A percentile compares a stretch with the other conserved stretches of the same genome.
Conservation (phyloP, 306 rosid genomes). For the Vicia faba region DNA sequence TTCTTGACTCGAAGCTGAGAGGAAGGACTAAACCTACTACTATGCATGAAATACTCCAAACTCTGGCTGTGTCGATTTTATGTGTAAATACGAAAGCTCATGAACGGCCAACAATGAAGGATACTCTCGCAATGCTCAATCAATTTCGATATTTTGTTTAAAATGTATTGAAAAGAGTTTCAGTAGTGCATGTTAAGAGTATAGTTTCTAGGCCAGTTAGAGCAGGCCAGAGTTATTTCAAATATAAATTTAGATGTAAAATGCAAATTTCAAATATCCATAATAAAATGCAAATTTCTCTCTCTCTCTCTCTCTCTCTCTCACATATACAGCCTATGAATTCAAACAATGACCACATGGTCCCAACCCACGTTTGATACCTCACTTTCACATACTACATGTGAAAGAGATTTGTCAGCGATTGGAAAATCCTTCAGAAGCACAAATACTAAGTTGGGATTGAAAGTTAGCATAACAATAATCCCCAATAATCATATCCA, state of each 20-base stretch:
- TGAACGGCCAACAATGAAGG: constrained; percentile 87
- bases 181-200: constrained; percentile 27
- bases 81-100: constrained; percentile 53
- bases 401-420: constrained; percentile 56
- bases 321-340: constrained; percentile 29
- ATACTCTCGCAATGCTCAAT: constrained; percentile 74
- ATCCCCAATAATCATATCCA: constrained; percentile 36
- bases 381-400: constrained; percentile 53
- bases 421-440: constrained; percentile 35
- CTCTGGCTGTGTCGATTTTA: constrained; percentile 67
- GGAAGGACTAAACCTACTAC: constrained; percentile 63
- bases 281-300: constrained; percentile 23
- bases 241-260: constrained; percentile 31
- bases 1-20: constrained; percentile 74
- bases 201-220: constrained; percentile 36
- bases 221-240: constrained; percentile 35
- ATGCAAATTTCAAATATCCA: constrained; percentile 40
- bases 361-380: constrained; percentile 43
- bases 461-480: constrained; percentile 35
- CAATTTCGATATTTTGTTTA: constrained; percentile 57
- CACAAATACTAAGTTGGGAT: constrained; percentile 39
- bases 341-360: constrained; percentile 55
- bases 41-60: constrained; percentile 75
- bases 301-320: neutral
- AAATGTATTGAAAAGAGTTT: neutral